These are phyloP conservation scores for Viola pubescens DNA, from an alignment of 441 rosid species.

Conservation along the genomic window DNA sequence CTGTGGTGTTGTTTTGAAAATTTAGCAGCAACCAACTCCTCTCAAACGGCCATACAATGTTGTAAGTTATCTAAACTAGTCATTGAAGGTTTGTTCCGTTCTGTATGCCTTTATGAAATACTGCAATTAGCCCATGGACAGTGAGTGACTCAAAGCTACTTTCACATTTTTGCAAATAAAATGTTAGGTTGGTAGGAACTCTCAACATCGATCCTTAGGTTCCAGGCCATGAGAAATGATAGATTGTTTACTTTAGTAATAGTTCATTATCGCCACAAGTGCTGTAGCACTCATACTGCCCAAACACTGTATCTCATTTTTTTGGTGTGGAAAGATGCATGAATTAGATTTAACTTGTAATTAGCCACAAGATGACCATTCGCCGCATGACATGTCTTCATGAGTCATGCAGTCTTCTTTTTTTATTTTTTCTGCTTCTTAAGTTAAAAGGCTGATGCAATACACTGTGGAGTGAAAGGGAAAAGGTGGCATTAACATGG, in stretches of 20 bases:
- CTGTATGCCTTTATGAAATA: constrained; percentile 9
- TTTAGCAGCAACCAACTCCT: constrained; percentile 11
- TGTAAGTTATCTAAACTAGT: background rate
- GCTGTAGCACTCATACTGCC: background rate
- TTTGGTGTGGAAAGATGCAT: too few species aligned
- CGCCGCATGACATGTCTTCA: constrained; percentile 31
- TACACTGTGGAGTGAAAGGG: constrained; percentile 17
- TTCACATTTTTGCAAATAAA: constrained; percentile 1
- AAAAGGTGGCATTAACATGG: constrained; percentile 48
- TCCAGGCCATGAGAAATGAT: constrained; percentile 1
- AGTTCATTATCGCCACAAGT: background rate
- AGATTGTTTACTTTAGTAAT: background rate
- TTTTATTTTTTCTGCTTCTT: background rate
- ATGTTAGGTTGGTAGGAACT: background rate
- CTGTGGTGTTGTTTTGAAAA: background rate
- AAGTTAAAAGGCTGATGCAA: background rate
- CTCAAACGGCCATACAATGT: background rate
- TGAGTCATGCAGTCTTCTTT: constrained; percentile 30
- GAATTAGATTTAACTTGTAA: background rate
- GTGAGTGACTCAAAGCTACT: background rate
- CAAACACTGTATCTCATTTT: constrained; percentile 5
- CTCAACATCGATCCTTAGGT: constrained; percentile 4
- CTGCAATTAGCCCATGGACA: constrained; percentile 12
- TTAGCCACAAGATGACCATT: constrained; percentile 26
- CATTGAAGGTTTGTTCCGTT: constrained; percentile 17